A percentile compares a stretch with the other conserved stretches of the same genome.
Evolutionary conservation across 176 grass and related monocot genomes (phyloP).

Genomic region (Secale cereale): DNA sequence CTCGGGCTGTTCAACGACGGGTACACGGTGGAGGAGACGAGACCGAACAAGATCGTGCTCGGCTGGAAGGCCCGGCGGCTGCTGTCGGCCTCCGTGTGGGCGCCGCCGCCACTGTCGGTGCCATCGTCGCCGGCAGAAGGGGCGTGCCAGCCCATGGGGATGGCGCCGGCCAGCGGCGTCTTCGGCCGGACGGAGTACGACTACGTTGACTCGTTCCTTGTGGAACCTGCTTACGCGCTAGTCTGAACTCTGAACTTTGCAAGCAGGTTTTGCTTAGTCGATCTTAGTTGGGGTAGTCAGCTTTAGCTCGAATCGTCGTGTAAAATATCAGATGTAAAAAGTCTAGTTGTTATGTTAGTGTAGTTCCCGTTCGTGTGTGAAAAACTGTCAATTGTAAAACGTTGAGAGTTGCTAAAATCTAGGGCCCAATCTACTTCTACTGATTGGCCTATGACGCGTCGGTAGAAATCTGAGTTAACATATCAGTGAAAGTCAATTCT

Average conservation of each 20-base stretch:
- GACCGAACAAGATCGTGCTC: conserved; percentile 53
- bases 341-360: background rate
- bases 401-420: background rate
- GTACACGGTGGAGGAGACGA: conserved; percentile 58
- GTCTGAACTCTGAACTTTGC: conserved; percentile 17
- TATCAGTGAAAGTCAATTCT: background rate
- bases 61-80: conserved; percentile 59
- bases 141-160: conserved; percentile 10
- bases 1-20: conserved; percentile 72
- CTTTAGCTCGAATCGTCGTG: background rate
- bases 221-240: conserved; percentile 41
- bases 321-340: conserved; percentile 22
- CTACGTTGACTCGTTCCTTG: conserved; percentile 45
- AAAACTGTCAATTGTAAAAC: conserved; percentile 9
- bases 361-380: background rate
- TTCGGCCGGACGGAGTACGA: conserved; percentile 35
- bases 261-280: background rate
- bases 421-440: background rate
- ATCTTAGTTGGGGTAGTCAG: background rate
- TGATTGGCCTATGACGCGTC: background rate
- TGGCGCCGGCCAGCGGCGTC: conserved; percentile 13
- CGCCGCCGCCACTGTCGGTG: conserved; percentile 26
- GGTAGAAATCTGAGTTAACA: background rate
- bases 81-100: conserved; percentile 59
- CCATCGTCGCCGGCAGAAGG: conserved; percentile 6